Base-by-base conservation (phyloP, 306 rosid species). In the Cucumis hystrix region DNA sequence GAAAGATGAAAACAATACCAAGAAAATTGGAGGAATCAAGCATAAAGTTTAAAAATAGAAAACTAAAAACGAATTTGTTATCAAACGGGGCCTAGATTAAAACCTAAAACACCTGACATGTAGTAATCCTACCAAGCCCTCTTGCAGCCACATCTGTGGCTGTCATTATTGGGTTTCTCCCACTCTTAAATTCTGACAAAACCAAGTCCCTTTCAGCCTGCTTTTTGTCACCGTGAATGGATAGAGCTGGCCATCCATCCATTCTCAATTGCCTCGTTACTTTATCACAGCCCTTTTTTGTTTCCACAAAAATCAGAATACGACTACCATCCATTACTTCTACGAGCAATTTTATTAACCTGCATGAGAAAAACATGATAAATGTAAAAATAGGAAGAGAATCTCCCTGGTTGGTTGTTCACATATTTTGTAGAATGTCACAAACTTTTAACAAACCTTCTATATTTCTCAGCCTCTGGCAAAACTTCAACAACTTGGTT, bases 61-160 rank as follows among this genome's bases (percentile, higher is more conserved):
- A 51, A 51, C 56, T 51, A 51, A 51, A 51, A 51, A 51, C 7
- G 7, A 51, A 51, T 4, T 51, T 3, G n/a, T 51, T 51, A 51
- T 51, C 56, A 51, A 51, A 51, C 56, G n/a, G 56, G 56, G 8
- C 56, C n/a, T 75, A 86, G 75, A 80, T 57, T 76, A 76, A 78
- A 81, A 80, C 89, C 91, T 84, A 89, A 71, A 75, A 88, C 83
- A 82, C 87, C 92, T 83, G 85, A 82, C 87, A 92, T 89, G 87
- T 87, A 89, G 85, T 88, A 82, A 89, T 82, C 98, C 97, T 95
- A 95, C 98, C 98, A 90, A 95, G 97, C 88, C 98, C 98, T 82
- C 98, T 94, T 0, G 98, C 98, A 84, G 98, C 98, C 87, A 95
- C 98, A 91, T 95, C 98, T 79, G 98, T 95, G 95, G 98, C 98